phyloP scores from a whole-genome alignment of 768 basidiomycete species.

The Phaeotremella skinneri region DNA sequence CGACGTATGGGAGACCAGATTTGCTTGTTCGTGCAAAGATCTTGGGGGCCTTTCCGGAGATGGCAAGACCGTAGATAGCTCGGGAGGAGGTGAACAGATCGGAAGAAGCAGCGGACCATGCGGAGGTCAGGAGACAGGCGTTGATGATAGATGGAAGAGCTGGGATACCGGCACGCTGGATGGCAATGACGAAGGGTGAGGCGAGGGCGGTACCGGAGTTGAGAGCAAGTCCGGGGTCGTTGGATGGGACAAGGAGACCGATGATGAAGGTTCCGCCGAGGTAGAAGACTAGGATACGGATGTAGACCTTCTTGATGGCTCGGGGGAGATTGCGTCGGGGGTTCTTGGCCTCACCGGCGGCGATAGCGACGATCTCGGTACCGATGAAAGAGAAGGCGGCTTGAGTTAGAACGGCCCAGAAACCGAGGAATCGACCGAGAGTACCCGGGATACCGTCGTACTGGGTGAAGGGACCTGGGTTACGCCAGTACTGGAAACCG shows the following conservation, averaged over 20 bases:
- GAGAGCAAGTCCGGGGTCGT: conserved; percentile 60
- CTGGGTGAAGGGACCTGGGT: conserved; percentile 86
- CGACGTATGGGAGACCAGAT: conserved; percentile 72
- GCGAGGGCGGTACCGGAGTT: conserved; percentile 64
- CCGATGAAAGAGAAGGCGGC: conserved; percentile 88
- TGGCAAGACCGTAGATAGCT: conserved; percentile 75
- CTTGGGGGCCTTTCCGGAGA: conserved; percentile 74
- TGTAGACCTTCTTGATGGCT: conserved; percentile 68
- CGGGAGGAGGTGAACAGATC: conserved; percentile 83
- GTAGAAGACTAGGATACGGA: conserved; percentile 72
- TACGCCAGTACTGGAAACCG: conserved; percentile 68
- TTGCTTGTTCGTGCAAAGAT: conserved; percentile 69
- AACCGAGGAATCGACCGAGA: conserved; percentile 73
- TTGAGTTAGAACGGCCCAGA: conserved; percentile 68
- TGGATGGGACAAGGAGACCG: conserved; percentile 66
- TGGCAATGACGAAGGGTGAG: conserved; percentile 88
- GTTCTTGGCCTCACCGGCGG: conserved; percentile 69
- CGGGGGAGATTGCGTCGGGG: conserved; percentile 66
- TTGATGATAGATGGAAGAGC: conserved; percentile 69
- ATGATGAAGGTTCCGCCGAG: conserved; percentile 67
- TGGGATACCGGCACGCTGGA: conserved; percentile 72
- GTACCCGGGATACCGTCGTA: conserved; percentile 60
- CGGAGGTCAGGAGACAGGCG: conserved; percentile 71
- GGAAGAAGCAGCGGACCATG: conserved; percentile 87
- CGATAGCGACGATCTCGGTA: conserved; percentile 75